Evolutionary conservation across 139 green algal genomes (phyloP).

Genomic region (Closterium sp.): DNA sequence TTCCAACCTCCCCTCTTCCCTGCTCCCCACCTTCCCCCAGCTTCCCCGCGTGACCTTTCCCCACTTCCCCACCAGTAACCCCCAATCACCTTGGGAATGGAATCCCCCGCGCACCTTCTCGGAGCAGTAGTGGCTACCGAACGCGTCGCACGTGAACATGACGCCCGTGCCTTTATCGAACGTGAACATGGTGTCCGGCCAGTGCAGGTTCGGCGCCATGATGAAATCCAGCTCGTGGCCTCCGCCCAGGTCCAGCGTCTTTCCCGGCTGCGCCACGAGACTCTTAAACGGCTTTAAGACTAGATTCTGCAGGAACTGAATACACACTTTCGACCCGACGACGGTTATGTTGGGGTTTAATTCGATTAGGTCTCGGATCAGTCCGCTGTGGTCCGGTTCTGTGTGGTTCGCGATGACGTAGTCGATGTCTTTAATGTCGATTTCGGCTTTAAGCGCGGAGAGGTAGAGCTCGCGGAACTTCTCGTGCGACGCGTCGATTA

Average conservation of each 20-base stretch:
- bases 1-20: slow-evolving; percentile 26
- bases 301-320: slow-evolving; percentile 59
- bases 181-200: slow-evolving; percentile 92
- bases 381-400: slow-evolving; percentile 89
- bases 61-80: not conserved
- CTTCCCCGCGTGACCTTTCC: not conserved
- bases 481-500: slow-evolving; percentile 92
- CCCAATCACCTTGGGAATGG: not conserved
- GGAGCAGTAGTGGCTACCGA: slow-evolving; percentile 92
- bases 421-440: slow-evolving; percentile 63
- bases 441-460: slow-evolving; percentile 47
- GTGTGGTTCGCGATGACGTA: slow-evolving; percentile 86
- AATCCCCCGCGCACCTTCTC: slow-evolving; percentile 57
- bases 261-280: slow-evolving; percentile 71
- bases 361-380: slow-evolving; percentile 85
- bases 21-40: not conserved
- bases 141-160: slow-evolving; percentile 97
- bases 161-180: slow-evolving; percentile 79
- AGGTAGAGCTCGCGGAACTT: slow-evolving; percentile 93
- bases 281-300: slow-evolving; percentile 55
- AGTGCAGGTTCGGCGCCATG: slow-evolving; percentile 96
- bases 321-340: slow-evolving; percentile 78
- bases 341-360: slow-evolving; percentile 77
- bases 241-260: slow-evolving; percentile 81
- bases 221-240: slow-evolving; percentile 93